Conservation (phyloP, 495 filamentous ascomycete species). For the Hypomontagnella monticulosa region DNA sequence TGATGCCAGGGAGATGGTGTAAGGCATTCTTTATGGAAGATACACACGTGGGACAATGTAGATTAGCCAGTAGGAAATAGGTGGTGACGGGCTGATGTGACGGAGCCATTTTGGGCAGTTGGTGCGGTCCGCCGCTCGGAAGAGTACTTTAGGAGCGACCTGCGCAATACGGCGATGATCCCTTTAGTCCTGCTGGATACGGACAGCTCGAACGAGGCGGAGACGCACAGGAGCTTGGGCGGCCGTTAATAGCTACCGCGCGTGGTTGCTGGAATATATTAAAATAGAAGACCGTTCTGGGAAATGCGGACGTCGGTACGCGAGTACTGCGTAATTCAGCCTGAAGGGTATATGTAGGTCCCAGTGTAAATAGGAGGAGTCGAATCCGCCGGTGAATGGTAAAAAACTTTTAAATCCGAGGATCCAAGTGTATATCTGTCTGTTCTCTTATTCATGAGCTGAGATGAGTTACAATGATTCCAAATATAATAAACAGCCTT, state of each 20-base stretch:
- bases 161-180: constrained; percentile 17
- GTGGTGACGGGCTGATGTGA: constrained; percentile 48
- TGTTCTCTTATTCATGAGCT: constrained; percentile 2
- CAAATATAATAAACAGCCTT: constrained; percentile 13
- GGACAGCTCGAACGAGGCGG: constrained; percentile 32
- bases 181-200: constrained; percentile 28
- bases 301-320: constrained; percentile 38
- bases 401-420: constrained; percentile 5
- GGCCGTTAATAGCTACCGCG: constrained; percentile 22
- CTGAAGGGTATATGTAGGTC: constrained; percentile 36
- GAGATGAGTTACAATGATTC: neutral
- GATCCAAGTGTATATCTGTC: constrained; percentile 11
- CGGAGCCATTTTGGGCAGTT: constrained; percentile 39
- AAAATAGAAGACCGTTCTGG: constrained; percentile 31
- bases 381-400: constrained; percentile 22
- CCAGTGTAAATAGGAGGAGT: constrained; percentile 15
- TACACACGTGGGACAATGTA: constrained; percentile 71
- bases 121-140: constrained; percentile 29
- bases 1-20: constrained; percentile 50
- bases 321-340: constrained; percentile 34
- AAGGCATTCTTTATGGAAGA: constrained; percentile 63
- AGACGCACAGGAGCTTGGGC: constrained; percentile 32
- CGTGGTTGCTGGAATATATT: constrained; percentile 28
- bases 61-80: constrained; percentile 63
- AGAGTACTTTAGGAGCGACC: constrained; percentile 13